phyloP scores from a whole-genome alignment of 1,284 basidiomycete species.

The Ustilago loliicola region DNA sequence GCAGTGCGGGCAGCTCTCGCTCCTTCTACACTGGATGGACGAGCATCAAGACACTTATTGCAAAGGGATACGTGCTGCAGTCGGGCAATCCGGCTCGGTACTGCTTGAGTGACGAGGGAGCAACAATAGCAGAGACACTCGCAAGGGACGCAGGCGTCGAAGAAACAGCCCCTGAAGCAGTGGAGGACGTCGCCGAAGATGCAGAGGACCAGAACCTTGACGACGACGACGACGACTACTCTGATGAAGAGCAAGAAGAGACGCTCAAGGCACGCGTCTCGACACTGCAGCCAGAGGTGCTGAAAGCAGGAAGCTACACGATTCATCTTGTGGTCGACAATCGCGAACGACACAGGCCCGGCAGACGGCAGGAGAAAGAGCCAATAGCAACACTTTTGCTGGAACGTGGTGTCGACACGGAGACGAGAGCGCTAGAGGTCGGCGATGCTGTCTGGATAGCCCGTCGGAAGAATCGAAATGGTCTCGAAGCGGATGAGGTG shows the following conservation, averaged over 20 bases:
- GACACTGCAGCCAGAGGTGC: conserved; percentile 69
- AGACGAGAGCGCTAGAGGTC: conserved; percentile 73
- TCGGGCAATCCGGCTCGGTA: conserved; percentile 66
- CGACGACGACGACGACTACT: conserved; percentile 26
- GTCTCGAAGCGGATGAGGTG: conserved; percentile 71
- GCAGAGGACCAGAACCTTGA: conserved; percentile 8
- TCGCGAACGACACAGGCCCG: conserved; percentile 72
- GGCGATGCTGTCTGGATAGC: conserved; percentile 77
- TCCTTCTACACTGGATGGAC: conserved; percentile 67
- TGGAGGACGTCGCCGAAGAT: neutral
- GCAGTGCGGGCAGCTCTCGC: conserved; percentile 23
- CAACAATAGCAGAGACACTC: conserved; percentile 49
- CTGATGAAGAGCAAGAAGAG: conserved; percentile 32
- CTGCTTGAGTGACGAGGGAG: conserved; percentile 63
- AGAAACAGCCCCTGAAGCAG: neutral
- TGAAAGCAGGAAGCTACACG: conserved; percentile 73
- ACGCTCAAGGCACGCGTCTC: conserved; percentile 11
- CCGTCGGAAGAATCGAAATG: conserved; percentile 67
- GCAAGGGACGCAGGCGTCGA: conserved; percentile 45
- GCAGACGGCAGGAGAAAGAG: conserved; percentile 30
- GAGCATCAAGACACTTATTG: conserved; percentile 68
- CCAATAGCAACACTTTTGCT: conserved; percentile 51
- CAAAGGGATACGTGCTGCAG: conserved; percentile 65
- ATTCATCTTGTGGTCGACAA: conserved; percentile 75
- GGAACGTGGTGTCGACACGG: conserved; percentile 71